Evolutionary conservation across 2,329 filamentous ascomycete species (phyloP).

Genomic region (Beauveria brongniartii): DNA sequence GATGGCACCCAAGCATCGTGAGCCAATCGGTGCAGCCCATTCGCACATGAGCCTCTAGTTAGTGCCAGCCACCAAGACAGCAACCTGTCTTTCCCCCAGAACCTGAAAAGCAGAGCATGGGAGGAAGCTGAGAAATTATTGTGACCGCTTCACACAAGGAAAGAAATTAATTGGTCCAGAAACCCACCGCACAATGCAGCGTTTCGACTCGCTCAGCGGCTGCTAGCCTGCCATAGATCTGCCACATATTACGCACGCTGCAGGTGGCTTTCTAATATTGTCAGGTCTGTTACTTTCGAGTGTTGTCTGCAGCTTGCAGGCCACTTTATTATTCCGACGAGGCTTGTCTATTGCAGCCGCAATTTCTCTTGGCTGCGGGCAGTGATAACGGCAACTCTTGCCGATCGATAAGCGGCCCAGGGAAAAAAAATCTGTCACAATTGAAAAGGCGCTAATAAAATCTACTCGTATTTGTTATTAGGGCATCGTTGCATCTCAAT

Average conservation of each 20-base stretch:
- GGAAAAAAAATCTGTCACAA: too few relatives aligned
- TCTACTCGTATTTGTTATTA: too few relatives aligned
- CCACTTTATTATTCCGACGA: neutral
- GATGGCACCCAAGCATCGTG: neutral
- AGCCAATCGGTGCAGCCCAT: conserved; percentile 6
- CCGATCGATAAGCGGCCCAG: neutral
- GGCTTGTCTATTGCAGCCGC: neutral
- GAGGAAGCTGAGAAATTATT: neutral
- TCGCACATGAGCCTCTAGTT: conserved; percentile 2
- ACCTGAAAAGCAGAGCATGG: neutral
- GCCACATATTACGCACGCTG: conserved; percentile 2
- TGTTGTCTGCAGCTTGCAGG: neutral
- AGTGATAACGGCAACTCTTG: neutral
- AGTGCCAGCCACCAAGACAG: neutral
- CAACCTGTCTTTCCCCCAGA: neutral
- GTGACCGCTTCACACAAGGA: neutral
- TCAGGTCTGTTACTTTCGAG: neutral
- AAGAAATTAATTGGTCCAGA: neutral
- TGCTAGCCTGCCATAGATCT: neutral
- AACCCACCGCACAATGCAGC: conserved; percentile 3
- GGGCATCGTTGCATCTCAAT: neutral
- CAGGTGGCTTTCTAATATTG: neutral
- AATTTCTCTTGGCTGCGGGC: neutral
- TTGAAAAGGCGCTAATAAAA: too few relatives aligned
- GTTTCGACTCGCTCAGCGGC: neutral